Conservation (phyloP, 805 yeast genomes). For the Yamadazyma sp. region DNA sequence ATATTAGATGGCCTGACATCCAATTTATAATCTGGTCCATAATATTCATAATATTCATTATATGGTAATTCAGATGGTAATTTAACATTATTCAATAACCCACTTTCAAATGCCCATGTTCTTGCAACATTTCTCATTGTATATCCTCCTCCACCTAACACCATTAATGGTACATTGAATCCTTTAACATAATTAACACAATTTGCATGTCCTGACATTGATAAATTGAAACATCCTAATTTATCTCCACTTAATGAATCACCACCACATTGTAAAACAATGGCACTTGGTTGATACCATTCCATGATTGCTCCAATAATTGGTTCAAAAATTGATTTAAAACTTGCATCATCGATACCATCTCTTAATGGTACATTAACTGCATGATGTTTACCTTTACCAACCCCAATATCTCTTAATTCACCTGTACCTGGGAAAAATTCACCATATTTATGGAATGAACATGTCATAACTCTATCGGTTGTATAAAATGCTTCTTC, state of each 20-base stretch:
- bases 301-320: conserved; percentile 71
- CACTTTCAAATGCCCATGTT: conserved; percentile 92
- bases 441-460: conserved; percentile 95
- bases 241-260: conserved; percentile 96
- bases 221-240: conserved; percentile 91
- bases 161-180: conserved; percentile 86
- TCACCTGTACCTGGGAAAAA: conserved; percentile 98
- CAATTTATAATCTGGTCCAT: conserved; percentile 93
- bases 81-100: conserved; percentile 75
- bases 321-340: conserved; percentile 86
- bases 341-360: conserved; percentile 91
- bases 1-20: conserved; percentile 95
- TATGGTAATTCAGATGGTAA: conserved; percentile 81
- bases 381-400: conserved; percentile 84
- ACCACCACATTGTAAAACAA: conserved; percentile 98
- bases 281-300: conserved; percentile 93
- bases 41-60: conserved; percentile 95
- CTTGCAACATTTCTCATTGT: conserved; percentile 96
- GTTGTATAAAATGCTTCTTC: conserved; percentile 96
- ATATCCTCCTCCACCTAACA: conserved; percentile 97
- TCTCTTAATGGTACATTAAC: conserved; percentile 91
- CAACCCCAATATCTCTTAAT: conserved; percentile 85
- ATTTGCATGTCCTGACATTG: conserved; percentile 93
- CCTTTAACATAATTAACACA: conserved; percentile 86
- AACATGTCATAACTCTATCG: conserved; percentile 94